Evolutionary conservation across 1,284 basidiomycete genomes (phyloP).

Genomic region (Naganishia cerealis): DNA sequence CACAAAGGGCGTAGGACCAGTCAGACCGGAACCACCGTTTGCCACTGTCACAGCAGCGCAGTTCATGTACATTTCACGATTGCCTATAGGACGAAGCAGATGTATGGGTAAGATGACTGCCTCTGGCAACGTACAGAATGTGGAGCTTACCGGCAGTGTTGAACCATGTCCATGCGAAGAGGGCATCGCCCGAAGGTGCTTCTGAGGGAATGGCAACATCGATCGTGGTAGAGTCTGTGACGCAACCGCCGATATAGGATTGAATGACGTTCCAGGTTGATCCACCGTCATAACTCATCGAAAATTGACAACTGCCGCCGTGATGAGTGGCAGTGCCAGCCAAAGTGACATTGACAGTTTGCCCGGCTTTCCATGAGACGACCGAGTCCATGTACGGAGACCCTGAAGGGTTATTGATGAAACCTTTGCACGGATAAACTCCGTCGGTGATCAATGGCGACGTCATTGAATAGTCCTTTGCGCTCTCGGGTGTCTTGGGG

Average conservation of each 20-base stretch:
- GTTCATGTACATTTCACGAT: constrained; percentile 53
- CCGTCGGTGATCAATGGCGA: constrained; percentile 48
- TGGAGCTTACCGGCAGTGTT: constrained; percentile 41
- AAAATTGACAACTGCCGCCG: constrained; percentile 55
- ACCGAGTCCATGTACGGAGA: constrained; percentile 41
- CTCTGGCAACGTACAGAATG: neutral
- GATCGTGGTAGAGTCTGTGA: constrained; percentile 41
- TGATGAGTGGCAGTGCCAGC: constrained; percentile 50
- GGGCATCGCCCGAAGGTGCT: constrained; percentile 50
- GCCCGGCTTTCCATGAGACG: constrained; percentile 43
- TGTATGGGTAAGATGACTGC: neutral
- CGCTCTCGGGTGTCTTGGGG: constrained; percentile 41
- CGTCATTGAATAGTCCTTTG: constrained; percentile 53
- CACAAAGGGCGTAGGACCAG: constrained; percentile 50
- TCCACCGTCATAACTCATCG: constrained; percentile 54
- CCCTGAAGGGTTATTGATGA: constrained; percentile 44
- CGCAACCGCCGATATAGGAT: constrained; percentile 52
- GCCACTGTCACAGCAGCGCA: constrained; percentile 53
- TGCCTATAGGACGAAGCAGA: constrained; percentile 38
- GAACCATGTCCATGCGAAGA: constrained; percentile 57
- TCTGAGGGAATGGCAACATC: constrained; percentile 48
- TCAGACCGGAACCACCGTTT: constrained; percentile 42
- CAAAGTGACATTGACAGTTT: constrained; percentile 43
- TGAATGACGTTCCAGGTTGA: constrained; percentile 52
- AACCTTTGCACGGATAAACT: constrained; percentile 54